phyloP scores from a whole-genome alignment of 306 rosid genomes.

The Castanopsis chinensis region DNA sequence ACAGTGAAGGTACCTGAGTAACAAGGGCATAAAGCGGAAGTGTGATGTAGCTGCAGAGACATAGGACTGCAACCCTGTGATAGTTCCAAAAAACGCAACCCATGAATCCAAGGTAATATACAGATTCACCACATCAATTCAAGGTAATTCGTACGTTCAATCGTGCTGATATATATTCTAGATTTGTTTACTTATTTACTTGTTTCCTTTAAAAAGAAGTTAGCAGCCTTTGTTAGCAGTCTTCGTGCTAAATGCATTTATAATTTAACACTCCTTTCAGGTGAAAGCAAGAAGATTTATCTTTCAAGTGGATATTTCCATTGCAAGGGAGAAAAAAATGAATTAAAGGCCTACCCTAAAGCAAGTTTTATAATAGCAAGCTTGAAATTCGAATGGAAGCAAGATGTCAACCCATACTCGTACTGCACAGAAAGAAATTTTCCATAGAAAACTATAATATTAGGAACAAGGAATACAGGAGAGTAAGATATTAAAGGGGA shows the following conservation, averaged over 20 bases:
- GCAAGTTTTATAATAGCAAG: slow-evolving; percentile 53
- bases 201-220: not conserved
- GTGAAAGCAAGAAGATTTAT: not conserved
- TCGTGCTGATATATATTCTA: not conserved
- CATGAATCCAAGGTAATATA: not conserved
- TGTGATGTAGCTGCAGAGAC: slow-evolving; percentile 83
- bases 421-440: slow-evolving; percentile 57
- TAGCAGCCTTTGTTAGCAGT: not conserved
- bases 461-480: not conserved
- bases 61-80: slow-evolving; percentile 54
- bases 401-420: slow-evolving; percentile 61
- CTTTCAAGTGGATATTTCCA: not conserved
- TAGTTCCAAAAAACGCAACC: not conserved
- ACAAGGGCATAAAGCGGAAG: slow-evolving; percentile 92
- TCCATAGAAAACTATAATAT: slow-evolving; percentile 11
- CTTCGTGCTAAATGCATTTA: not conserved
- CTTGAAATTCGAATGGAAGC: slow-evolving; percentile 60
- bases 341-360: slow-evolving; percentile 58
- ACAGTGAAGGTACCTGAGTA: slow-evolving; percentile 58
- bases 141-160: not conserved
- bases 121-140: not conserved
- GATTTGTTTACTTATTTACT: not conserved
- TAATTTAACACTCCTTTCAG: not conserved
- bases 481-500: not conserved
- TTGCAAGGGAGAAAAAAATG: not conserved